Base-by-base conservation (phyloP, 805 yeast species). In the Nakazawaea laoshanensis region DNA sequence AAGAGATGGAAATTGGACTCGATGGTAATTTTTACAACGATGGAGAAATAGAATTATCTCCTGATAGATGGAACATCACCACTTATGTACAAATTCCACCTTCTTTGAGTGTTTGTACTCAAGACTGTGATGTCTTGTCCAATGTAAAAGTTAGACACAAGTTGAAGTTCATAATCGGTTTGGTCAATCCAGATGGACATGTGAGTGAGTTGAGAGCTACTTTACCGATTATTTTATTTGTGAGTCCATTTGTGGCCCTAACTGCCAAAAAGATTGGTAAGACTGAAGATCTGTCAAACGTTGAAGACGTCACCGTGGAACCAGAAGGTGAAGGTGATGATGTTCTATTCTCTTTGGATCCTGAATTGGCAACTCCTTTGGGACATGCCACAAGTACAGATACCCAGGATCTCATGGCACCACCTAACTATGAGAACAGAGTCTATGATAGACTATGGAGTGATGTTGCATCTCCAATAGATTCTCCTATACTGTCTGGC, bases 341-440 rank as follows among this genome's bases (percentile, higher is more conserved):
- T 16, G 51, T 61, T 12, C 49, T 65, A 16, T 65, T 65, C 43
- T 50, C 59, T 2, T 42, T 59, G 4, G 57, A 54, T 21, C 55
- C 63, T 2, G 63, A 54, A 24, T 31, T 45, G 5, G 39, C 47
- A 7, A 39, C 51, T 7, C 33, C 50, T 7, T 22, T 6, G 5
- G 18, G 18, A 7, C 25, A 23, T 11, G 18, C 8, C 8, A 19
- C 24, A 8, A 20, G 22, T 20, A 38, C 50, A 5, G 47, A 55
- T n/a, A 62, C 65, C 4, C 61, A 68, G 35, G 67, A 58, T 29
- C 48, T 73, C 29, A 65, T 74, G 59, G 92, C 95, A 1, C 96
- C 96, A 3, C 95, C 96, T 18, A 68, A 79, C 37, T 87, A 87
- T 52, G 87, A 75, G 38, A 74, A 69, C 35, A 94, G 84, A 52